These are phyloP conservation scores for Salix purpurea DNA, from an alignment of 345 rosid species.

Conservation along the genomic window DNA sequence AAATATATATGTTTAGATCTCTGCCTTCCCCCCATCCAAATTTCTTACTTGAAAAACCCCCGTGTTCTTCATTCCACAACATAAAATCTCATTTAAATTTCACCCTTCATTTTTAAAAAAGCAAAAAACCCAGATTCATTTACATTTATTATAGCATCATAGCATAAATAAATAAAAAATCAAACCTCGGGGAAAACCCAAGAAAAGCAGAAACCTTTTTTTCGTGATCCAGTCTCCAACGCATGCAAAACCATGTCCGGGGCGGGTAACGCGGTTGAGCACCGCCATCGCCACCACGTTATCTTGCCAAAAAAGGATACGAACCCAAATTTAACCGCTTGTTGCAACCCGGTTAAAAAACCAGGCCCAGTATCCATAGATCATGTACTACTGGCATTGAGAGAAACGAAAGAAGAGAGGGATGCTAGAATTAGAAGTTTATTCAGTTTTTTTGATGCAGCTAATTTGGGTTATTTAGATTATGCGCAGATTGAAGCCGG, in stretches of 20 bases:
- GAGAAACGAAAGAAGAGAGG: constrained; percentile 83
- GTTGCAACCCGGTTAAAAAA: constrained; percentile 43
- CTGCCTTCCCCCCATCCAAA: not conserved
- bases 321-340: constrained; percentile 29
- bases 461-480: constrained; percentile 61
- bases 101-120: not conserved
- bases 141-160: not conserved
- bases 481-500: constrained; percentile 81
- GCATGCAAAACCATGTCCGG: constrained; percentile 15
- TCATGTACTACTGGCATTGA: constrained; percentile 65
- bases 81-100: not conserved
- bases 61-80: not conserved
- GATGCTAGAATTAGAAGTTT: constrained; percentile 59
- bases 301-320: constrained; percentile 33
- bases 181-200: not conserved
- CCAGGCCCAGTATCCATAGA: constrained; percentile 62
- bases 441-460: constrained; percentile 67
- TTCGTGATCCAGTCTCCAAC: not conserved
- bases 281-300: constrained; percentile 4
- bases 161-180: not conserved
- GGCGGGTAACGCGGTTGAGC: constrained; percentile 28
- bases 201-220: not conserved
- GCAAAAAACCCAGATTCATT: not conserved
- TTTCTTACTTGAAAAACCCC: not conserved
- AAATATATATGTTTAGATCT: too few relatives aligned